These are phyloP conservation scores for Mortierella sp. DNA, from an alignment of 371 early-diverging fungal genomes.

Conservation along the genomic window DNA sequence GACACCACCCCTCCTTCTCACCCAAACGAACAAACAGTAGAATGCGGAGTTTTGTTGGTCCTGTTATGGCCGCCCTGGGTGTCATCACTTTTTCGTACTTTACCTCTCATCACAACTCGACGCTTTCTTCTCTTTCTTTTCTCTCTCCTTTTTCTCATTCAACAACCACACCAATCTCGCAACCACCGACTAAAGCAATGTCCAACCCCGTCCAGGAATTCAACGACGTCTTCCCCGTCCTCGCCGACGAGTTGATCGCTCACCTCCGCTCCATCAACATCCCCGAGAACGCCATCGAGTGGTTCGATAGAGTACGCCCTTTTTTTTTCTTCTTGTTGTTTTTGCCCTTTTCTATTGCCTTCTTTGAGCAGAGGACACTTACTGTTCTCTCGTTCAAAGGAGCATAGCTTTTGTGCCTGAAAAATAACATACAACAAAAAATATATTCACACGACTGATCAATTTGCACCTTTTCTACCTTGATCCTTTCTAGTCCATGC, in stretches of 20 bases:
- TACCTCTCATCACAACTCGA: background rate
- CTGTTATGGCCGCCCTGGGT: background rate
- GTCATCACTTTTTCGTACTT: conserved; percentile 3
- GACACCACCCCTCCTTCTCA: background rate
- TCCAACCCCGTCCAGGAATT: conserved; percentile 70
- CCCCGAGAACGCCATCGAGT: conserved; percentile 82
- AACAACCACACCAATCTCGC: conserved; percentile 1
- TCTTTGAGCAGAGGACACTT: background rate
- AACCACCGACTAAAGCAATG: conserved; percentile 52
- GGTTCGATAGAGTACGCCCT: conserved; percentile 69
- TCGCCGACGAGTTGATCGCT: conserved; percentile 73
- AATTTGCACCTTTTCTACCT: background rate
- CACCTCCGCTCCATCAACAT: conserved; percentile 78
- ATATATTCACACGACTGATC: background rate
- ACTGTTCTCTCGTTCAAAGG: background rate
- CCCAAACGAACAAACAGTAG: background rate
- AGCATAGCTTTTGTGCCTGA: background rate
- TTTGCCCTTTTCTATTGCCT: background rate
- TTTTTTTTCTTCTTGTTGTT: background rate
- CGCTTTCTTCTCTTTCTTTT: background rate
- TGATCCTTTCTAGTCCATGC: conserved; percentile 67
- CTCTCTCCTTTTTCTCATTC: background rate
- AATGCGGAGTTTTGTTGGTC: conserved; percentile 14
- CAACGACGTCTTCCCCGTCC: conserved; percentile 68
- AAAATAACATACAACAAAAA: no score